phyloP scores from a whole-genome alignment of 2,329 filamentous ascomycete species.

The Curvularia sp. region DNA sequence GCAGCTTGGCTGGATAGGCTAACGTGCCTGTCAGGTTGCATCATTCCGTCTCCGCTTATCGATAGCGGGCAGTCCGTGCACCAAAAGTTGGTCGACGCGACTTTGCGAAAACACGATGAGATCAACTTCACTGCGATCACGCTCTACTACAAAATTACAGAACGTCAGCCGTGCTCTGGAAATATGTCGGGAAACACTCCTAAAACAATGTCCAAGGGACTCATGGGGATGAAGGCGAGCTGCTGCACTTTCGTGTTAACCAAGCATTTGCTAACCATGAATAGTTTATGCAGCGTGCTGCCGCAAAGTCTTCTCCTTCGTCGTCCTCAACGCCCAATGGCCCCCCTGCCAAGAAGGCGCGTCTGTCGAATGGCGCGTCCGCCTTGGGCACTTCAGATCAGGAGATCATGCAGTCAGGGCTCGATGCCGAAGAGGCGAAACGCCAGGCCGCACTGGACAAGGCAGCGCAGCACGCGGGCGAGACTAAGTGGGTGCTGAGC shows the following conservation, averaged over 20 bases:
- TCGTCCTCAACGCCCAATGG: constrained; percentile 60
- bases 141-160: neutral
- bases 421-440: constrained; percentile 72
- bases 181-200: constrained; percentile 44
- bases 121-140: neutral
- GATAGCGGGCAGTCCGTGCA: constrained; percentile 4
- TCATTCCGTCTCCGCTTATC: constrained; percentile 9
- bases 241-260: neutral
- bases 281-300: constrained; percentile 89
- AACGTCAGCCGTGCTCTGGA: neutral
- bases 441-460: constrained; percentile 65
- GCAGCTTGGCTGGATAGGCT: neutral
- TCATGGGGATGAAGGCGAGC: constrained; percentile 83
- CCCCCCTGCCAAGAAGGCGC: constrained; percentile 70
- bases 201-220: constrained; percentile 82
- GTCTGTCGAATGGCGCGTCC: constrained; percentile 56
- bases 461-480: constrained; percentile 68
- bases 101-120: constrained; percentile 10
- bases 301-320: constrained; percentile 64
- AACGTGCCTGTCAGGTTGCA: constrained; percentile 1
- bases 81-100: constrained; percentile 16
- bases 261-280: constrained; percentile 17
- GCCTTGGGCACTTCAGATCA: constrained; percentile 56
- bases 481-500: constrained; percentile 78
- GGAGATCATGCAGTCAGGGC: constrained; percentile 67